Evolutionary conservation across 2,329 filamentous ascomycete species (phyloP), one percentile per base, ranked within the genome.

Genomic region (Gremmenia infestans): DNA sequence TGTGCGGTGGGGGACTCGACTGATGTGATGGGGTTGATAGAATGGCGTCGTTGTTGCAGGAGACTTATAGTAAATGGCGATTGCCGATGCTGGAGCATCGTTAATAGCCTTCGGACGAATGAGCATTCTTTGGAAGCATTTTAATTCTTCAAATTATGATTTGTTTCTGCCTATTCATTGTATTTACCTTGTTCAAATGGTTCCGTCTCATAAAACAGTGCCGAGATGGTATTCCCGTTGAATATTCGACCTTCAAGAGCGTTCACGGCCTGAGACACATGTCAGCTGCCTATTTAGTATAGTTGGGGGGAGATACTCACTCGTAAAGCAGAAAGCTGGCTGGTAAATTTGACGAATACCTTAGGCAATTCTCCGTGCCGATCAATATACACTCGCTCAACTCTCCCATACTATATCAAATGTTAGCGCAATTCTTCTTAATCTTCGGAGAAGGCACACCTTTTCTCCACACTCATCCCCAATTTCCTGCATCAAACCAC

Each of bases 331-430:
- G 89, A 94, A 53, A 97, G 77, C 65, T 87, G 83, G 63, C 88
- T 88, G 2, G 89, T 93, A 69, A 97, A 99, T 71, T 95, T 90
- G 71, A 99, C 91, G 71, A 96, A 97, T 4, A 99, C 94, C 52
- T 85, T 82, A 12, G 78, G 73, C 58, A 71, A 73, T 45, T 77
- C 73, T 49, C 77, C 77, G 61, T 80, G 75, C 46, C 83, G 77
- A 67, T 89, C 83, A 56, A 97, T 86, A 67, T 86, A 87, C 17
- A 96, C 78, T 63, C 90, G 79, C 71, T 95, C 89, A 5, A 96
- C 88, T 46, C 84, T 81, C 15, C 92, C 91, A 69, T 96, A 96
- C 84, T 91, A 32, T 62, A 22, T 48, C 14, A 37, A 19, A 19
- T 22, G 35, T 60, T 52, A 58, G 54, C 28, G 28, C 5, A 12